Base-by-base conservation (phyloP, 2,329 filamentous ascomycete species). In the Venturia aucupariae region DNA sequence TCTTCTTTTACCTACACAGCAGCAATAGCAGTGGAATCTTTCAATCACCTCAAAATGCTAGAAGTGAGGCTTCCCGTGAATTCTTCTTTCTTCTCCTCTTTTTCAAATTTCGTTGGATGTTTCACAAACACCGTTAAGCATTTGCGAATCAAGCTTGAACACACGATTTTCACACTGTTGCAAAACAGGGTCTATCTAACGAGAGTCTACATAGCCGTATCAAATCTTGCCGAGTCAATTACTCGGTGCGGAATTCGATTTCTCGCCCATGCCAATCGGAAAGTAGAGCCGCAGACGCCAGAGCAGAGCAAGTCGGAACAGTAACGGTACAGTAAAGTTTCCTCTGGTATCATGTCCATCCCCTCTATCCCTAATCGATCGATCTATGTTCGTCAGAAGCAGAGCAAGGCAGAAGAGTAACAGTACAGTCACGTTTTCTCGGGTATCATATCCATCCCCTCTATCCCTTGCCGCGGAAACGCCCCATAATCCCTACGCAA, bases 11-110 rank as follows among this genome's bases (percentile, higher is more conserved):
- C 51, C 51, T 57, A n/a, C 24, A 57, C 13, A 35, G 30, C 51
- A 57, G 51, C 30, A 57, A 35, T 57, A 57, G 51, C 30, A 57
- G 51, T 57, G 51, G 17, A 35, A 35, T n/a, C 30, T 10, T 57
- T 57, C 48, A 55, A 57, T 19, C n/a, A 35, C 17, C n/a, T 57
- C 19, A 57, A 19, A 57, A 57, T 30, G 51, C 15, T 57, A 35
- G 19, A 57, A 57, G 48, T 8, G 19, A 54, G 19, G 24, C 48
- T 48, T 38, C 35, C 15, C 4, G 17, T 41, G 11, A 41, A 41
- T 15, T 48, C 11, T 48, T 24, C 44, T 22, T 48, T 24, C 22
- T 48, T 17, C 11, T 13, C 39, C 11, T 41, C 11, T 41, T 41
- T 41, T 38, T 38, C 11, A 8, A 3, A 38, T 38, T 38, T n/a